Evolutionary conservation across 805 yeast species (phyloP), one percentile per base, ranked within the genome.

Genomic region (Teunomyces tritomae): DNA sequence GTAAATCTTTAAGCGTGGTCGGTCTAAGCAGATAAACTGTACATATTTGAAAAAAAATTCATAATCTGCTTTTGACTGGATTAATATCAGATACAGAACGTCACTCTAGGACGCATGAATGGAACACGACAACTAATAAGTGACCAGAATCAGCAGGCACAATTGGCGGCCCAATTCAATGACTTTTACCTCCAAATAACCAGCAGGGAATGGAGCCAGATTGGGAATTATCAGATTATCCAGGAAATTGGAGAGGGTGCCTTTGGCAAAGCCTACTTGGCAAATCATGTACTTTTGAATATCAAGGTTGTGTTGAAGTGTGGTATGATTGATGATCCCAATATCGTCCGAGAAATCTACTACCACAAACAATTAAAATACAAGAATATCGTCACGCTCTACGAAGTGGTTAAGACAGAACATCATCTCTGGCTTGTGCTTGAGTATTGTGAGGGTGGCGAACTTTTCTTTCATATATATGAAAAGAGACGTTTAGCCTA

Each of bases 251-350:
- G 97, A 1, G 90, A 88, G 57, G 97, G 97, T 8, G 79, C 96
- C 2, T 92, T 90, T 74, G 97, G 98, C 7, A 87, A 87, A 59
- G 96, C 90, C 1, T 94, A 85, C 62, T 69, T 92, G 28, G 98
- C 97, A 1, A 73, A 74, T 32, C 98, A 92, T 59, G 77, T 77
- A 44, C 73, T 90, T 40, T 78, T 96, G 8, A 82, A 83, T 46
- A 74, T 82, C n/a, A 84, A 65, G 50, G 81, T 92, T 2, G 98
- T 94, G 13, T 67, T 94, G 51, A 92, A 92, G 58, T 86, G 89
- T 36, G 92, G 96, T 7, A 70, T 74, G 10, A 82, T 84, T 49
- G 79, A 78, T 41, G 96, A 89, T 61, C 90, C 95, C 28, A 89
- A 91, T 58, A 77, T 92, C 17, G 96, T 91, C 33, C 72, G 97